phyloP scores from a whole-genome alignment of 768 basidiomycete species.

The Tulasnella sp. region DNA sequence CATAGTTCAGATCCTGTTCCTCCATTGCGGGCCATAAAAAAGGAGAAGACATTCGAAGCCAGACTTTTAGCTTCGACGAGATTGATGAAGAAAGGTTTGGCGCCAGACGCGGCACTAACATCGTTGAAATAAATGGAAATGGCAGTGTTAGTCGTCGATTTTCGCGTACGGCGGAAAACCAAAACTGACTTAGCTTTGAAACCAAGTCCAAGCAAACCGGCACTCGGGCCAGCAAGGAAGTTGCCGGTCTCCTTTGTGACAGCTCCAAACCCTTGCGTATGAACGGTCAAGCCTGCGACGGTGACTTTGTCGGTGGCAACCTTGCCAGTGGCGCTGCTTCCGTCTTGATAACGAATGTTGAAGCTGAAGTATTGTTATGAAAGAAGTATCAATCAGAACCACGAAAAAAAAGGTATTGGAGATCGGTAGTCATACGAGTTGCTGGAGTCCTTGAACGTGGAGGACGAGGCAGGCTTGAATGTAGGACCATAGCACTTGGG shows the following conservation, averaged over 20 bases:
- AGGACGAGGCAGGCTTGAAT: not conserved
- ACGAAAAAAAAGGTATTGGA: no score
- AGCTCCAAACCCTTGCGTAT: slow-evolving; percentile 34
- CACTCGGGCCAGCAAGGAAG: not conserved
- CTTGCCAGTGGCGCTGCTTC: not conserved
- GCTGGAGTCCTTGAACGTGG: not conserved
- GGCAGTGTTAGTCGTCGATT: no score
- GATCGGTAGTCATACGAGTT: not conserved
- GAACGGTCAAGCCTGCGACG: slow-evolving; percentile 34
- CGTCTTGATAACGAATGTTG: not conserved
- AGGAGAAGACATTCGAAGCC: not conserved
- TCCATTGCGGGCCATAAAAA: not conserved
- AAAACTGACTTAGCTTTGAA: not conserved
- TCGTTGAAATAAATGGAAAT: no score
- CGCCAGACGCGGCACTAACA: not conserved
- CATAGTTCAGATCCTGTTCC: not conserved
- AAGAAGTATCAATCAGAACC: no score
- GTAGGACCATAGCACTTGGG: not conserved
- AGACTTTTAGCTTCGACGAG: not conserved
- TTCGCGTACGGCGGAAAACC: not conserved
- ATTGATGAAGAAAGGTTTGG: slow-evolving; percentile 1
- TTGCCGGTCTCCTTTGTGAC: not conserved
- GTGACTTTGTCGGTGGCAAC: slow-evolving; percentile 32
- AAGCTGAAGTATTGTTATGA: not conserved
- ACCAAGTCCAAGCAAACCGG: not conserved